phyloP scores from a whole-genome alignment of 2,329 filamentous ascomycete genomes.

The Colletotrichum scovillei region DNA sequence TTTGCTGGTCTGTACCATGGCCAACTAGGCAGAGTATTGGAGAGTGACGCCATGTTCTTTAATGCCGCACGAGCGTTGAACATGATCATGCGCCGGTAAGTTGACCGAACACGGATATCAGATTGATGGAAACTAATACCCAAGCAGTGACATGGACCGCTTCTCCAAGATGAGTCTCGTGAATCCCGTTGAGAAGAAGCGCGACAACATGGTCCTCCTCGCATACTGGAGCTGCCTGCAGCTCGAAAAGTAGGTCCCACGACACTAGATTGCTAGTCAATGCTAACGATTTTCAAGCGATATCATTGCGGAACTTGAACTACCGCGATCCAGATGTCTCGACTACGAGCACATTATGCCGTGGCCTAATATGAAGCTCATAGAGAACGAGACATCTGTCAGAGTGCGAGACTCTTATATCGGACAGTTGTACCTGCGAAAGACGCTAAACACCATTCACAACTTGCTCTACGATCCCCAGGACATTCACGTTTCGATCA shows the following conservation, averaged over 20 bases:
- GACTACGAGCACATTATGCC: slow-evolving; percentile 73
- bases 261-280: too few relatives aligned
- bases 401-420: slow-evolving; percentile 69
- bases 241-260: slow-evolving; percentile 77
- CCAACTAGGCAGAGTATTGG: slow-evolving; percentile 86
- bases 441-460: slow-evolving; percentile 73
- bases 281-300: slow-evolving; percentile 67
- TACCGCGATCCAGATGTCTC: slow-evolving; percentile 71
- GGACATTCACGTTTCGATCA: slow-evolving; percentile 43
- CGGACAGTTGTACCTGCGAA: slow-evolving; percentile 73
- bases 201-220: slow-evolving; percentile 75
- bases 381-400: slow-evolving; percentile 55
- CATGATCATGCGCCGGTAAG: slow-evolving; percentile 80
- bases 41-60: slow-evolving; percentile 77
- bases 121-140: too few relatives aligned
- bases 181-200: slow-evolving; percentile 53
- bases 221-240: slow-evolving; percentile 96
- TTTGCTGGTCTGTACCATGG: slow-evolving; percentile 90
- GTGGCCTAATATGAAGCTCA: slow-evolving; percentile 67
- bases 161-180: slow-evolving; percentile 53
- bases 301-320: slow-evolving; percentile 85
- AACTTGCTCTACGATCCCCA: slow-evolving; percentile 64
- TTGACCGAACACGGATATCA: slow-evolving; percentile 37
- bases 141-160: slow-evolving; percentile 60
- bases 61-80: slow-evolving; percentile 69